Evolutionary conservation across 2,329 filamentous ascomycete genomes (phyloP).

Genomic region (Ceratocystis alfenasii): DNA sequence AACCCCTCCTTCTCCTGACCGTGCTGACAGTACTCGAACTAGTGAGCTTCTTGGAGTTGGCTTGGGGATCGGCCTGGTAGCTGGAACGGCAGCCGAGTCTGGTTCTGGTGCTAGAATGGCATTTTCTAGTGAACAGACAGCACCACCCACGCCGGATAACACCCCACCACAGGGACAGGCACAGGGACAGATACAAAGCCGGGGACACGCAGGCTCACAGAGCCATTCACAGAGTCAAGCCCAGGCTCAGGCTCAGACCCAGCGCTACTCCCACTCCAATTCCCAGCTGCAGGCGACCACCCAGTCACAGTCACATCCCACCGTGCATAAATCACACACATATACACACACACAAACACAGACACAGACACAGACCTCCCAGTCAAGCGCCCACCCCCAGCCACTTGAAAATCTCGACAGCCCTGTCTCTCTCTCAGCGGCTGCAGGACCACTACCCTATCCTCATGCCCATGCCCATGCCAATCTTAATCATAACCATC

Average conservation of each 20-base stretch:
- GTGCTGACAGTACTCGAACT: not conserved
- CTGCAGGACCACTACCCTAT: not conserved
- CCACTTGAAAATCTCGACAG: constrained; percentile 11
- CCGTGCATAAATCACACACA: constrained; percentile 8
- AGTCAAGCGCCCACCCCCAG: constrained; percentile 7
- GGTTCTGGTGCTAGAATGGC: not conserved
- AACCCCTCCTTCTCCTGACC: not conserved
- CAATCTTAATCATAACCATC: not conserved
- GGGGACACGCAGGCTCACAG: not conserved
- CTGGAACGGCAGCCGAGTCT: not conserved
- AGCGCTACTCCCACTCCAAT: not conserved
- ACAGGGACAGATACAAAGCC: not conserved
- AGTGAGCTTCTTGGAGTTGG: not conserved
- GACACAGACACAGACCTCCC: not conserved
- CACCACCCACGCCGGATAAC: constrained; percentile 14
- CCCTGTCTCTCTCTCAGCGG: not conserved
- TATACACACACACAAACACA: too few relatives aligned
- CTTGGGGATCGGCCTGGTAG: constrained; percentile 8
- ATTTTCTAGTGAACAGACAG: constrained; percentile 11
- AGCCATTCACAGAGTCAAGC: not conserved
- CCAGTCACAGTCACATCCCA: constrained; percentile 7
- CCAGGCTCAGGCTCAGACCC: constrained; percentile 1
- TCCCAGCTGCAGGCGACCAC: not conserved
- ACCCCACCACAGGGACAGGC: constrained; percentile 15
- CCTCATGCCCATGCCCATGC: not conserved